Evolutionary conservation across 2,329 filamentous ascomycete species (phyloP).

Genomic region (Phyllosticta citriasiana): DNA sequence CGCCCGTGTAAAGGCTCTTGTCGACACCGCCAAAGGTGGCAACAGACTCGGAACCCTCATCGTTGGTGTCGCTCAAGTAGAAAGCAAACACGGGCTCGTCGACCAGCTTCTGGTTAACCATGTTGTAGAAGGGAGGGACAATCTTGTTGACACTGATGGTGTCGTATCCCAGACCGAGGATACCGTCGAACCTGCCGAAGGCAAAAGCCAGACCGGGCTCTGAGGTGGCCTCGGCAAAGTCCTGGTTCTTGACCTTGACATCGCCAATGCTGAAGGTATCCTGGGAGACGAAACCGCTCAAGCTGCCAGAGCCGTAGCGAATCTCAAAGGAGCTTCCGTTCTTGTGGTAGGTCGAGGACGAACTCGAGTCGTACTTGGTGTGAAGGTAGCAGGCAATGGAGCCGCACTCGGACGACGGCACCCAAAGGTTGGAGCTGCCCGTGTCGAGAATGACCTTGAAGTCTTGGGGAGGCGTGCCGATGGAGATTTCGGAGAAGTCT

Average conservation of each 20-base stretch:
- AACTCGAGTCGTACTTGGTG: slow-evolving; percentile 85
- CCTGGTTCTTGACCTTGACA: slow-evolving; percentile 74
- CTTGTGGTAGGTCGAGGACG: slow-evolving; percentile 84
- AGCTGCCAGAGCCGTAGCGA: slow-evolving; percentile 84
- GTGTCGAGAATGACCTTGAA: slow-evolving; percentile 99
- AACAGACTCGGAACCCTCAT: slow-evolving; percentile 67
- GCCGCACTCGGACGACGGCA: slow-evolving; percentile 78
- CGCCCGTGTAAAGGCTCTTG: slow-evolving; percentile 68
- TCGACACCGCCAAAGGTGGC: slow-evolving; percentile 85
- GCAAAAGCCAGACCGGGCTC: slow-evolving; percentile 96
- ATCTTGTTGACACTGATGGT: slow-evolving; percentile 96
- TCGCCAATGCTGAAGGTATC: slow-evolving; percentile 83
- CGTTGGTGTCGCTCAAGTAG: slow-evolving; percentile 72
- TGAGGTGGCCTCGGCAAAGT: slow-evolving; percentile 91
- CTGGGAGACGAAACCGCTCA: slow-evolving; percentile 88
- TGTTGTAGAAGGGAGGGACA: slow-evolving; percentile 90
- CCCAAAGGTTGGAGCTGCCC: slow-evolving; percentile 98
- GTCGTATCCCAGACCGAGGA: slow-evolving; percentile 88
- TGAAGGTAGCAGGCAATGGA: slow-evolving; percentile 98
- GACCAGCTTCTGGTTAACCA: slow-evolving; percentile 80
- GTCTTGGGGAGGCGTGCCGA: slow-evolving; percentile 82
- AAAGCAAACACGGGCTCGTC: slow-evolving; percentile 94
- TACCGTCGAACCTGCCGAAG: slow-evolving; percentile 95
- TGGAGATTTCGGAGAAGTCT: slow-evolving; percentile 96
- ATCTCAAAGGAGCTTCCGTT: slow-evolving; percentile 92